Evolutionary conservation across 208 protist species (phyloP).

Genomic region (Trypanosomatidae sp.): DNA sequence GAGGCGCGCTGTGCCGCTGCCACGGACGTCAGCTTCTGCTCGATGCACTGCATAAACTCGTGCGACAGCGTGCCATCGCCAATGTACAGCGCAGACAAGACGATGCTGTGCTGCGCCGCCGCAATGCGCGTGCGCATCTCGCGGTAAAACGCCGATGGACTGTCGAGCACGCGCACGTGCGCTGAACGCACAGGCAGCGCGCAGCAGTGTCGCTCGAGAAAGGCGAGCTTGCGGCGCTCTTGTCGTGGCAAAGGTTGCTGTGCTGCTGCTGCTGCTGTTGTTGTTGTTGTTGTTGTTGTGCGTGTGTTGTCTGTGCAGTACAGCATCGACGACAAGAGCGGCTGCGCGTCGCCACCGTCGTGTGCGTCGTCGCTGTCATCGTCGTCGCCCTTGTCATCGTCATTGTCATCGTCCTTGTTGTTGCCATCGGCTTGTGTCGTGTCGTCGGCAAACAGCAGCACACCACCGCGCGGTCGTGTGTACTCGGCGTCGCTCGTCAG

Average conservation of each 20-base stretch:
- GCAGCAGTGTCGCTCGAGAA: constrained; percentile 43
- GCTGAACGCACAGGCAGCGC: constrained; percentile 41
- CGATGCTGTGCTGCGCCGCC: constrained; percentile 25
- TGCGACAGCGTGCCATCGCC: constrained; percentile 48
- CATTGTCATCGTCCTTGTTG: no score
- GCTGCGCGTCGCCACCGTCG: no score
- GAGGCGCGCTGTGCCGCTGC: constrained; percentile 1
- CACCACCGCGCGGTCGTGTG: no score
- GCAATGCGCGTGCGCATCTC: constrained; percentile 28
- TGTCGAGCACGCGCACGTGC: constrained; percentile 24
- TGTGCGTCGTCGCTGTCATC: no score
- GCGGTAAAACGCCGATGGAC: constrained; percentile 54
- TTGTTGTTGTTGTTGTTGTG: constrained; percentile 1
- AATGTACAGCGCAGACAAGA: constrained; percentile 82
- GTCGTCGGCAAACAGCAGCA: no score
- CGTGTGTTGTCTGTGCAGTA: no score
- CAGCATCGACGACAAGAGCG: no score
- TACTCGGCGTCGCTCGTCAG: no score
- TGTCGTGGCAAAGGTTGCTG: not conserved
- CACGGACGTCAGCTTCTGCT: constrained; percentile 24
- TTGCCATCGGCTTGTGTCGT: no score
- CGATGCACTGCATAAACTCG: constrained; percentile 32
- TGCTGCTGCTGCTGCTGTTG: not conserved
- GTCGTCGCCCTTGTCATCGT: no score
- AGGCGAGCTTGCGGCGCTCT: constrained; percentile 29